Conservation (phyloP, 257 asterid species). For the Solanum ossicruentum region DNA sequence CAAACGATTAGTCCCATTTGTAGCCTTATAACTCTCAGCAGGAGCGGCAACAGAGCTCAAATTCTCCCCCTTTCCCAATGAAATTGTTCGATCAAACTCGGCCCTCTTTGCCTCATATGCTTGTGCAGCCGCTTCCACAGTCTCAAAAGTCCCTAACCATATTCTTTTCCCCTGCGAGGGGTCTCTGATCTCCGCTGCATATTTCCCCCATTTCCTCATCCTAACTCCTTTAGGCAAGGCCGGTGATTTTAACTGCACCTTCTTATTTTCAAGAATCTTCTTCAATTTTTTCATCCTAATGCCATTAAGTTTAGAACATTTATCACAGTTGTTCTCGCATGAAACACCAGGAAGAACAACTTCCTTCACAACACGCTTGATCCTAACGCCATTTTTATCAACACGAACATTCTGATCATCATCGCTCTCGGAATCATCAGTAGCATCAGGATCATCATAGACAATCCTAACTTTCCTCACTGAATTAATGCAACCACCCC, state of each 20-base stretch:
- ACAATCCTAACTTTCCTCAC: constrained; percentile 5
- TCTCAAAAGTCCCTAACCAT: constrained; percentile 28
- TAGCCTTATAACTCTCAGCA: not conserved
- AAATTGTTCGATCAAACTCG: constrained; percentile 4
- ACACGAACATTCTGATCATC: not conserved
- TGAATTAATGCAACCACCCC: not conserved
- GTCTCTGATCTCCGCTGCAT: constrained; percentile 26
- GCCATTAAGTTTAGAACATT: not conserved
- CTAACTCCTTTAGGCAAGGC: constrained; percentile 16
- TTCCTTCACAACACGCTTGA: constrained; percentile 14
- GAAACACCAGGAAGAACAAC: not conserved
- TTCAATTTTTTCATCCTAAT: not conserved
- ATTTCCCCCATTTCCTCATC: constrained; percentile 27
- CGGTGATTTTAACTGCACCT: not conserved
- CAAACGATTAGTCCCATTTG: not conserved
- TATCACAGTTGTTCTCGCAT: not conserved
- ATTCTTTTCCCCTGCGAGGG: constrained; percentile 10
- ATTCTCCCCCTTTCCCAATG: not conserved
- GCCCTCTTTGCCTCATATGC: constrained; percentile 18
- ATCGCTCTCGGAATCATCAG: constrained; percentile 20
- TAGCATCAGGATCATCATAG: constrained; percentile 28
- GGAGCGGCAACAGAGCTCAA: not conserved
- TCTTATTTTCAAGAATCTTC: not conserved
- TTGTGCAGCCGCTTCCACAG: constrained; percentile 14
- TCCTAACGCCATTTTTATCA: not conserved